A percentile compares a stretch with the other conserved stretches of the same genome.
Evolutionary conservation across 768 basidiomycete genomes (phyloP).

Genomic region (Galerina sulciceps): DNA sequence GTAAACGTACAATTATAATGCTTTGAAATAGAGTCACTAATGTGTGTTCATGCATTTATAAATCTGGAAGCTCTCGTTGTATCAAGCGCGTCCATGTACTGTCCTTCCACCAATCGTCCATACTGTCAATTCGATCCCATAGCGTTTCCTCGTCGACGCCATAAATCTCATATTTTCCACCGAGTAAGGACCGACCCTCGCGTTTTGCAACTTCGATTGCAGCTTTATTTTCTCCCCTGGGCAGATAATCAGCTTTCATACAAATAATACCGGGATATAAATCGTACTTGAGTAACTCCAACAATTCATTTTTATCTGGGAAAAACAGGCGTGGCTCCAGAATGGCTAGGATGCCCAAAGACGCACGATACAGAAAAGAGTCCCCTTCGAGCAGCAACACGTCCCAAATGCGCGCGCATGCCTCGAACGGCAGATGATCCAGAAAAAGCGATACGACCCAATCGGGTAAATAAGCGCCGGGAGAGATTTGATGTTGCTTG

Average conservation of each 20-base stretch:
- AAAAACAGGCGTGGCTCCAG: conserved; percentile 89
- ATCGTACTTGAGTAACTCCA: conserved; percentile 76
- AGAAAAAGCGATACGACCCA: conserved; percentile 86
- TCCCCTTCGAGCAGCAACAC: conserved; percentile 88
- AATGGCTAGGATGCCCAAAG: conserved; percentile 81
- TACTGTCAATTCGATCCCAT: conserved; percentile 80
- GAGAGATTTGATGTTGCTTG: conserved; percentile 90
- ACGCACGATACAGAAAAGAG: conserved; percentile 84
- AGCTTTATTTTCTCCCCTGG: conserved; percentile 81
- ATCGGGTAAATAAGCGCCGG: conserved; percentile 78
- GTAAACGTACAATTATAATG: neutral
- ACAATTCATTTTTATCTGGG: conserved; percentile 77
- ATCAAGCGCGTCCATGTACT: conserved; percentile 86
- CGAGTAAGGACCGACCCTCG: conserved; percentile 63
- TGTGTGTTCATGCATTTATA: conserved; percentile 26
- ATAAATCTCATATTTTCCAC: conserved; percentile 85
- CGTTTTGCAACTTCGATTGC: conserved; percentile 82
- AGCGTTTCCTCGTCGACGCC: conserved; percentile 84
- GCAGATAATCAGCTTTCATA: neutral
- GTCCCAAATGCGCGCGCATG: conserved; percentile 89
- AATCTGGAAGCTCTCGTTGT: conserved; percentile 84
- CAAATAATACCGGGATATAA: neutral
- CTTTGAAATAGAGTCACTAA: neutral
- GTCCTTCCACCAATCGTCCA: conserved; percentile 94
- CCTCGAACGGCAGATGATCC: conserved; percentile 89